Base-by-base conservation (phyloP, 495 filamentous ascomycete genomes). In the Ascodesmis nigricans region DNA sequence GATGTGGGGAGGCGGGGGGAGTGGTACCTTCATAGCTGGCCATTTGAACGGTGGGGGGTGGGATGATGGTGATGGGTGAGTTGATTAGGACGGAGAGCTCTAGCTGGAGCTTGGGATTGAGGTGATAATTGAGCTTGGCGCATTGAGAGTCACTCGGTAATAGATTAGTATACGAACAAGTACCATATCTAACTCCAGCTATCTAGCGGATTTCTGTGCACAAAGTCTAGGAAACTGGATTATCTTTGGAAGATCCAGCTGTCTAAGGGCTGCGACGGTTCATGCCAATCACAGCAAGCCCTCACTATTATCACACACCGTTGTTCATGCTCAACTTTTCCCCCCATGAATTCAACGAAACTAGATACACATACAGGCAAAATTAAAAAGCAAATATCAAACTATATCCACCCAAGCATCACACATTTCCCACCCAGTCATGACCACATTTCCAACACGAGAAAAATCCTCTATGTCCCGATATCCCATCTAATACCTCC, bases 1-100 rank as follows among this genome's bases (percentile, higher is more conserved):
- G 24, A 40, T 13, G 19, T 30, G 26, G 21, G 26, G 30, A 28
- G 28, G 31, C 31, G 20, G 35, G 31, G 19, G 34, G 33, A 25
- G 26, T 30, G 24, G 35, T 58, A 61, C 65, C 60, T 57, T 68
- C 63, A 55, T 69, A 69, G 43, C 62, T 65, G 23, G 65, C 60
- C 65, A 69, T 69, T 28, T 39, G 26, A 17, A 28, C 15, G 32
- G 9, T 26, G 24, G 26, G 30, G 19, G 23, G 31, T 19, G 27
- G 13, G 15, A 20, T 23, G 11, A 28, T 27, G 35, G 13, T 40
- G 23, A 9, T 6, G 11, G 8, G 6, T n/a, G 7, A 20, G 10
- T 21, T 21, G 14, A 11, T 13, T 11, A 33, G 24, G 9, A 33
- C 8, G 6, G 15, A 20, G 21, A 16, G 4, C 22, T 10, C 18